Conservation (phyloP, 371 early-diverging fungal genomes). For the Mucor plumbeus region DNA sequence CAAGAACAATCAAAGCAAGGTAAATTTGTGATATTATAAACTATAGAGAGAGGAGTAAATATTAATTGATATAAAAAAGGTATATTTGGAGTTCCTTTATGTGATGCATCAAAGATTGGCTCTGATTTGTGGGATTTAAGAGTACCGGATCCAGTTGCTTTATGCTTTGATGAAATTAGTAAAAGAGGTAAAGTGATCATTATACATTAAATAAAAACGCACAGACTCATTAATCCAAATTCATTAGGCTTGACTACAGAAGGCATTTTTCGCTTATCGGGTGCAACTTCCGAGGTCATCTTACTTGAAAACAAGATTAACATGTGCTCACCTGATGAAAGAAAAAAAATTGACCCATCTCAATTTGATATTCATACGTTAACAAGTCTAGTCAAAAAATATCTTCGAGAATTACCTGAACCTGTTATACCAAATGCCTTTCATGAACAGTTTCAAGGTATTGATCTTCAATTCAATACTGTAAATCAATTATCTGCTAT, state of each 20-base stretch:
- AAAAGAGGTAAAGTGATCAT: slow-evolving; percentile 25
- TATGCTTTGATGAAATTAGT: slow-evolving; percentile 31
- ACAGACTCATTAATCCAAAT: neutral
- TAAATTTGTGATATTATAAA: no score
- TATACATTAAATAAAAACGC: neutral
- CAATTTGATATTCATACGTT: slow-evolving; percentile 50
- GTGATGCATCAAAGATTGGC: slow-evolving; percentile 27
- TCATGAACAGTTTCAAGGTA: slow-evolving; percentile 36
- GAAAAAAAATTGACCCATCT: slow-evolving; percentile 37
- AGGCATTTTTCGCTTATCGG: slow-evolving; percentile 53
- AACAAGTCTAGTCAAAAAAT: slow-evolving; percentile 51
- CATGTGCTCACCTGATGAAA: slow-evolving; percentile 29
- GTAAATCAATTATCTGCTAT: slow-evolving; percentile 24
- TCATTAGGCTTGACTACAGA: slow-evolving; percentile 30
- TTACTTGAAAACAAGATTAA: slow-evolving; percentile 40
- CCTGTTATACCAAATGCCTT: slow-evolving; percentile 45
- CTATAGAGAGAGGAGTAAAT: neutral
- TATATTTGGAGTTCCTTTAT: slow-evolving; percentile 32
- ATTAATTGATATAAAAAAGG: slow-evolving; percentile 2
- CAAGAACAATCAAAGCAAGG: slow-evolving; percentile 2
- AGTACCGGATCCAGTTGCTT: slow-evolving; percentile 31
- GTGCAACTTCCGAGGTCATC: slow-evolving; percentile 46
- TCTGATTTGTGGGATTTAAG: slow-evolving; percentile 24
- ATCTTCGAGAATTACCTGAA: slow-evolving; percentile 47
- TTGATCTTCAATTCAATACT: slow-evolving; percentile 18